phyloP scores from a whole-genome alignment of 2,329 filamentous ascomycete species.

The Fusarium zealandicum region DNA sequence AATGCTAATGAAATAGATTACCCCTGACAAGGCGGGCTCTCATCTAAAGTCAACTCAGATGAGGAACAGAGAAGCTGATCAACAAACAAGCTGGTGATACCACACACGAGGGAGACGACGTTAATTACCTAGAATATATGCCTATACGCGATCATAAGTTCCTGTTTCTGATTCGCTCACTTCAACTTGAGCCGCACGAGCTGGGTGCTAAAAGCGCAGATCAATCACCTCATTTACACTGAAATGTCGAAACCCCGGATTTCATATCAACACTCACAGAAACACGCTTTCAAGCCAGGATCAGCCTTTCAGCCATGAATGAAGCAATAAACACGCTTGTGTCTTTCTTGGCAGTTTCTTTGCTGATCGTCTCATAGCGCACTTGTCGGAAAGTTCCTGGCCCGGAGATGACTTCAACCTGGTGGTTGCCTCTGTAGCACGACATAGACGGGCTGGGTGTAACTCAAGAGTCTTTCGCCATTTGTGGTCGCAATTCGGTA shows the following conservation, averaged over 20 bases:
- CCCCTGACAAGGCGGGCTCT: too few species aligned
- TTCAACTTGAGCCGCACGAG: conserved; percentile 13
- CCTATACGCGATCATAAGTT: conserved; percentile 26
- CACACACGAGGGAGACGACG: conserved; percentile 4
- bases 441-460: conserved; percentile 4
- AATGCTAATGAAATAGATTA: too few species aligned
- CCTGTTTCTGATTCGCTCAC: conserved; percentile 18
- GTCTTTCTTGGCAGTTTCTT: conserved; percentile 27
- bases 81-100: conserved; percentile 7
- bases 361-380: conserved; percentile 20
- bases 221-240: conserved; percentile 34
- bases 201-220: conserved; percentile 19
- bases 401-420: conserved; percentile 2
- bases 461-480: conserved; percentile 15
- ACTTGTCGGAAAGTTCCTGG: background rate
- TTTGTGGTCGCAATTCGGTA: conserved; percentile 5
- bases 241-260: conserved; percentile 35
- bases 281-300: conserved; percentile 2
- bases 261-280: background rate
- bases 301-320: background rate
- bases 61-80: background rate
- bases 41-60: background rate
- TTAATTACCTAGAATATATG: conserved; percentile 29
- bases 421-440: conserved; percentile 1
- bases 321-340: background rate